Conservation (phyloP, 2,329 filamentous ascomycete genomes). For the Hansfordia pulvinata region DNA sequence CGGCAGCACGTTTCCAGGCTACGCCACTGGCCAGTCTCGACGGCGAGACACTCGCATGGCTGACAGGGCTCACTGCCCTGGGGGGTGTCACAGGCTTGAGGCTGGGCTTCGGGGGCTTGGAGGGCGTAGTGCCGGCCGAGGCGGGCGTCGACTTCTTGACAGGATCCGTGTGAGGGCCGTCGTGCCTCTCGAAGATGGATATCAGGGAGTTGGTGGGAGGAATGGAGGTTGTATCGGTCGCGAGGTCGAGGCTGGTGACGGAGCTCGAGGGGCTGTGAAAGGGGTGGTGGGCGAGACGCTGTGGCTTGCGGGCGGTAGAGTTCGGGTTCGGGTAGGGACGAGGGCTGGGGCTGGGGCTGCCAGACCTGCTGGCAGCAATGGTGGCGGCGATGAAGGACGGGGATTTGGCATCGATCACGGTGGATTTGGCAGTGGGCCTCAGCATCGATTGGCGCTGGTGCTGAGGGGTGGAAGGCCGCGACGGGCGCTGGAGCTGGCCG, state of each 20-base stretch:
- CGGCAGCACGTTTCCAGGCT: slow-evolving; percentile 8
- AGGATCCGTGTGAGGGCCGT: slow-evolving; percentile 9
- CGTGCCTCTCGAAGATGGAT: slow-evolving; percentile 50
- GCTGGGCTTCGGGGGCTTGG: too few species aligned
- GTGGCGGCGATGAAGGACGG: slow-evolving; percentile 49
- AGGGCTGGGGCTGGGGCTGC: slow-evolving; percentile 28
- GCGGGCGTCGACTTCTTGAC: slow-evolving; percentile 10
- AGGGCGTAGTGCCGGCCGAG: too few species aligned
- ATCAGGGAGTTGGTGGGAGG: slow-evolving; percentile 51
- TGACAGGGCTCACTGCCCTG: slow-evolving; percentile 13
- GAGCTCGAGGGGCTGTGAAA: slow-evolving; percentile 16
- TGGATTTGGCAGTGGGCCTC: slow-evolving; percentile 7
- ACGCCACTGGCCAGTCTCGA: slow-evolving; percentile 8
- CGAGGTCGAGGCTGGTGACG: slow-evolving; percentile 18
- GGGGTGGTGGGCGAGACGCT: too few species aligned
- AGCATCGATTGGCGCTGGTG: slow-evolving; percentile 3
- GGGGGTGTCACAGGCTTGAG: slow-evolving; percentile 22
- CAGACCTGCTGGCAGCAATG: slow-evolving; percentile 47
- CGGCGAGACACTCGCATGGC: slow-evolving; percentile 10
- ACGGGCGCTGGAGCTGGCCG: slow-evolving; percentile 5
- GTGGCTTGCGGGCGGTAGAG: slow-evolving; percentile 10
- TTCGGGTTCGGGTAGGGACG: slow-evolving; percentile 14
- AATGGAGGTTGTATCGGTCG: slow-evolving; percentile 42
- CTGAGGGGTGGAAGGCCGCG: slow-evolving; percentile 1
- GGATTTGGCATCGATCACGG: slow-evolving; percentile 27